Evolutionary conservation across 2,329 filamentous ascomycete species (phyloP).

Genomic region (Pseudofabraea citricarpa): DNA sequence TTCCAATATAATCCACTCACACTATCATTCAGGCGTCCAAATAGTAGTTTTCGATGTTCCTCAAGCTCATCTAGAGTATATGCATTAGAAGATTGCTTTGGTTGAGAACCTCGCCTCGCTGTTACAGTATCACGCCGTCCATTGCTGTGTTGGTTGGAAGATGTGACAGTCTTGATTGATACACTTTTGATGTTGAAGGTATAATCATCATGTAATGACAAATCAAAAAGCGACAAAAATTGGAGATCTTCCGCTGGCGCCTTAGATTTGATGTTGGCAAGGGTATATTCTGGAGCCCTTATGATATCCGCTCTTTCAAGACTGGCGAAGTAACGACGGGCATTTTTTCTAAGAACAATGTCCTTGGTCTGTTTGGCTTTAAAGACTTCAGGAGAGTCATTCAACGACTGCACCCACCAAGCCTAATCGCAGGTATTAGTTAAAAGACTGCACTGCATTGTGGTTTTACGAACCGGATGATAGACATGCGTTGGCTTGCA

Average conservation of each 20-base stretch:
- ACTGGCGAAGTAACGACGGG: background rate
- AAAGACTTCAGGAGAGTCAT: constrained; percentile 5
- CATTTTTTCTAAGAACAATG: constrained; percentile 1
- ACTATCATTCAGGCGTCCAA: constrained; percentile 12
- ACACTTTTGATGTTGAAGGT: constrained; percentile 4
- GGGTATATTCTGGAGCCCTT: background rate
- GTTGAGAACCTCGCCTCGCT: background rate
- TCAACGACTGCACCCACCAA: constrained; percentile 11
- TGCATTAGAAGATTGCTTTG: constrained; percentile 6
- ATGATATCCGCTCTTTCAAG: background rate
- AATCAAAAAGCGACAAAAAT: constrained; percentile 2
- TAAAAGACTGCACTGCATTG: background rate
- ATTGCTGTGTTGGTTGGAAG: background rate
- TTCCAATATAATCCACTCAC: background rate
- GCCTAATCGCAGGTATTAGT: background rate
- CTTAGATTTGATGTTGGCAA: background rate
- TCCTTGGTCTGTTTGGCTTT: background rate
- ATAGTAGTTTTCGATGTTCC: constrained; percentile 4
- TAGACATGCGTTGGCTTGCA: constrained; percentile 8
- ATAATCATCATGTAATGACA: constrained; percentile 3
- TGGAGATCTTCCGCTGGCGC: constrained; percentile 2
- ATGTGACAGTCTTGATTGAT: background rate
- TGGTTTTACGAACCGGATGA: constrained; percentile 4
- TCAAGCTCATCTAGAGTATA: constrained; percentile 8
- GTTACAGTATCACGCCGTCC: background rate